Percentiles rank a stretch among this genome's conserved stretches.
phyloP scores from a whole-genome alignment of 1,139 yeast species.

The Zhuliangozyma parablackwelliae region DNA sequence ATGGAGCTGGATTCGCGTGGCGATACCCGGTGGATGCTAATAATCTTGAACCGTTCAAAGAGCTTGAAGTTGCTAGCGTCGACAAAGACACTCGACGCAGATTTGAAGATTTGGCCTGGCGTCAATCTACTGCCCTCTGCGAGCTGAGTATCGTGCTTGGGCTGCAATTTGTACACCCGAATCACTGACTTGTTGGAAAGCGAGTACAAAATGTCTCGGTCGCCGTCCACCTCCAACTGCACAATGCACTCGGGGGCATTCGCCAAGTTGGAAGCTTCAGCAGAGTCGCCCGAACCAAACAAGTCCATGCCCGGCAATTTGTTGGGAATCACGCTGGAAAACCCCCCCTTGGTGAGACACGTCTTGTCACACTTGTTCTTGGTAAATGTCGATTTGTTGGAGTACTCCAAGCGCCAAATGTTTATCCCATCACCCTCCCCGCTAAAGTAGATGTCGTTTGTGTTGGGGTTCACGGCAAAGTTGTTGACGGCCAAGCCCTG shows the following conservation, averaged over 20 bases:
- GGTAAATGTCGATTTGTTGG: conserved; percentile 86
- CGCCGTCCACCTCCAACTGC: conserved; percentile 70
- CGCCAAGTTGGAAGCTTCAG: conserved; percentile 6
- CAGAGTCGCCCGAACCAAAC: conserved; percentile 21
- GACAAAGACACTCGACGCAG: conserved; percentile 53
- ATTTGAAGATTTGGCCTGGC: conserved; percentile 49
- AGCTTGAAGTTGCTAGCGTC: conserved; percentile 40
- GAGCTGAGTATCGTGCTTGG: conserved; percentile 31
- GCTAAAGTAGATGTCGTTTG: conserved; percentile 79
- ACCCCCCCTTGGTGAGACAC: conserved; percentile 68
- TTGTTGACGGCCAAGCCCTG: conserved; percentile 74
- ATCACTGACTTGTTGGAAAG: conserved; percentile 80
- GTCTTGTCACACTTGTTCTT: conserved; percentile 78
- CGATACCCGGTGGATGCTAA: conserved; percentile 59
- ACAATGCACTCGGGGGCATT: conserved; percentile 51
- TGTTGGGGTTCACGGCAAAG: conserved; percentile 53
- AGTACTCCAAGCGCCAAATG: conserved; percentile 83
- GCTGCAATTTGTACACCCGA: conserved; percentile 62
- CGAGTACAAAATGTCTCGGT: conserved; percentile 74
- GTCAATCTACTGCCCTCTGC: conserved; percentile 37
- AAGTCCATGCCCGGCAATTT: conserved; percentile 43
- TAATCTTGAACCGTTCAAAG: conserved; percentile 49
- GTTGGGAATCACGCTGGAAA: conserved; percentile 56
- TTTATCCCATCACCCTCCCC: conserved; percentile 75
- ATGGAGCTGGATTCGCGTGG: conserved; percentile 64